phyloP scores from a whole-genome alignment of 345 rosid species.

The Citrus cavaleriei region DNA sequence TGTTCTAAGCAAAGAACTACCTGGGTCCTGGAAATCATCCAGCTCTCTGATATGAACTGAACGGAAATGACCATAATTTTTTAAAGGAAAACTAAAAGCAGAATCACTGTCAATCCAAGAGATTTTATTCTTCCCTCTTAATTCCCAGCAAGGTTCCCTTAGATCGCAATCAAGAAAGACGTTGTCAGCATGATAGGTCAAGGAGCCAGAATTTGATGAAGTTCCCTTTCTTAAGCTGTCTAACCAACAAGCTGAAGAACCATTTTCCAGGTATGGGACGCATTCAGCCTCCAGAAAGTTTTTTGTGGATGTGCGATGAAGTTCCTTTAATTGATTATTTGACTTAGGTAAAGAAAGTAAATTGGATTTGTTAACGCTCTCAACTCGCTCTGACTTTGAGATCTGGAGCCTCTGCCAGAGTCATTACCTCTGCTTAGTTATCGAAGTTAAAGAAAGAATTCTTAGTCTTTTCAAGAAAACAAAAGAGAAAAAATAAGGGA shows the following conservation, averaged over 20 bases:
- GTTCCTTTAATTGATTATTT: constrained; percentile 23
- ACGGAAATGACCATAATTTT: constrained; percentile 26
- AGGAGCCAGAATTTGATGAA: constrained; percentile 26
- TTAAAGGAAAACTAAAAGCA: constrained; percentile 23
- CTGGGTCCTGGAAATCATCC: constrained; percentile 16
- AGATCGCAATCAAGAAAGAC: constrained; percentile 24
- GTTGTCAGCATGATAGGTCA: constrained; percentile 20
- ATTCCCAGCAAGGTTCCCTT: constrained; percentile 23
- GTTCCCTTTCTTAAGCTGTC: constrained; percentile 24
- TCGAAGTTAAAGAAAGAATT: constrained; percentile 16
- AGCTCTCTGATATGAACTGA: constrained; percentile 18
- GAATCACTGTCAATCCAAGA: constrained; percentile 21
- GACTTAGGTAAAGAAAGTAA: constrained; percentile 26
- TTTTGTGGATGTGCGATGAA: constrained; percentile 21
- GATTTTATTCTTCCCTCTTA: constrained; percentile 14
- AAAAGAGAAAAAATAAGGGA: background rate
- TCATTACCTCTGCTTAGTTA: constrained; percentile 9
- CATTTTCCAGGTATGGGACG: constrained; percentile 22
- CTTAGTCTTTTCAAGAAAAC: background rate
- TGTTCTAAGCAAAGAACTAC: constrained; percentile 9
- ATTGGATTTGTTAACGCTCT: constrained; percentile 21
- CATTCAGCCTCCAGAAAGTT: constrained; percentile 32
- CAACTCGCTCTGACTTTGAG: constrained; percentile 18
- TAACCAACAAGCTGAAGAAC: constrained; percentile 26
- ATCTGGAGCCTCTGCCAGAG: constrained; percentile 34